Percentiles rank a stretch among this genome's conserved stretches.
Evolutionary conservation across 2,329 filamentous ascomycete species (phyloP).

Genomic region (Epicoccum sorghinum): DNA sequence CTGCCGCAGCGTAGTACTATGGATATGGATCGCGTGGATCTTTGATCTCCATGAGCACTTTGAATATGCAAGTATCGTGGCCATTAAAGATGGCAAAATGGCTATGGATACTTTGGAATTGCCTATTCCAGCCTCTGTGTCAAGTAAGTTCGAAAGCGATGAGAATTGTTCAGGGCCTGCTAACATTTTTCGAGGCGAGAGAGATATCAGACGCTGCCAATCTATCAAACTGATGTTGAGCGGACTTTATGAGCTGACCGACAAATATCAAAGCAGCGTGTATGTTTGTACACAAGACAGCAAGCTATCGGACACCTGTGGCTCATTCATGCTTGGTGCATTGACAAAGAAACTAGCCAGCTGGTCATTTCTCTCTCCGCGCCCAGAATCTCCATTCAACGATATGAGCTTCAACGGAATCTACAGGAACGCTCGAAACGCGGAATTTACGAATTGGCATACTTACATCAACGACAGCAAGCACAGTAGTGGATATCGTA

Average conservation of each 20-base stretch:
- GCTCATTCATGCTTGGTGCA: background rate
- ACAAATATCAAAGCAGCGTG: background rate
- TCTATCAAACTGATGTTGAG: background rate
- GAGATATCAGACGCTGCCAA: background rate
- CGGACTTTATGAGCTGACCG: background rate
- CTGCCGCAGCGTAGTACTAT: slow-evolving; percentile 26
- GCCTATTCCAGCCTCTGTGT: slow-evolving; percentile 3
- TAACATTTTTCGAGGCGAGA: background rate
- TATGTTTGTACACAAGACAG: background rate
- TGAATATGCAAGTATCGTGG: slow-evolving; percentile 5
- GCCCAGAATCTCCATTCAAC: background rate
- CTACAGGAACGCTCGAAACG: too few species aligned
- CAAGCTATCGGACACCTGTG: background rate
- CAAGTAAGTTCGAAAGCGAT: background rate
- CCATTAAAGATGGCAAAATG: slow-evolving; percentile 8
- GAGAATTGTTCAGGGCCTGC: background rate
- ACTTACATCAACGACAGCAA: too few species aligned
- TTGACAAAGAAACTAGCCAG: background rate
- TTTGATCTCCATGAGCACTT: slow-evolving; percentile 21
- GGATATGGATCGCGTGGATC: slow-evolving; percentile 31
- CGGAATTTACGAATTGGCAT: too few species aligned
- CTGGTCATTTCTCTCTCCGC: background rate
- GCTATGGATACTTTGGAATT: slow-evolving; percentile 4
- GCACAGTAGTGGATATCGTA: too few species aligned
- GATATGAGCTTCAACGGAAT: background rate